Evolutionary conservation across 2,329 filamentous ascomycete genomes (phyloP).

Genomic region (Ascochyta koolunga): DNA sequence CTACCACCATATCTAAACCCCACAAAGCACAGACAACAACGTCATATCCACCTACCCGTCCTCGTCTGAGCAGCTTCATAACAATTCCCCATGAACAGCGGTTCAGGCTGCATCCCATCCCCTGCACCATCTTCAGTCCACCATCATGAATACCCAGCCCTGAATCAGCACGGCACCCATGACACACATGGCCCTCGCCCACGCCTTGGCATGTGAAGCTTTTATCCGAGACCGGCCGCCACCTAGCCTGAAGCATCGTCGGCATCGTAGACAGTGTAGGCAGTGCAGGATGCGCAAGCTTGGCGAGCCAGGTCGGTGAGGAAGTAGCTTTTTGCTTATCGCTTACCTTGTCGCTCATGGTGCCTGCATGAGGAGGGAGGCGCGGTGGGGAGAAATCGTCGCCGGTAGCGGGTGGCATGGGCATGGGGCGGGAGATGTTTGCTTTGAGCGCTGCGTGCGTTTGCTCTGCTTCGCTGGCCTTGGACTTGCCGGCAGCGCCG

Average conservation of each 20-base stretch:
- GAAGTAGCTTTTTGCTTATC: slow-evolving; percentile 2
- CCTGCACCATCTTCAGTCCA: not conserved
- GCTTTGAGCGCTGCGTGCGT: slow-evolving; percentile 21
- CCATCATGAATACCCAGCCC: not conserved
- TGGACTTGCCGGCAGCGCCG: not conserved
- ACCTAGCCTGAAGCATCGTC: slow-evolving; percentile 3
- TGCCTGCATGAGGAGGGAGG: not conserved
- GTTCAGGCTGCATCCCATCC: slow-evolving; percentile 7
- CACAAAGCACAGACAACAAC: too few relatives aligned
- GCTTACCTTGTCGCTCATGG: not conserved
- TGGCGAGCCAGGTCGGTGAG: slow-evolving; percentile 16
- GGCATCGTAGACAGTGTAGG: slow-evolving; percentile 6
- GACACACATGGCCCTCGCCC: not conserved
- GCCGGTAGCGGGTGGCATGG: slow-evolving; percentile 7
- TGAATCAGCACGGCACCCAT: not conserved
- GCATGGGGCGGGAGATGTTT: slow-evolving; percentile 30
- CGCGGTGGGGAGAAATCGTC: not conserved
- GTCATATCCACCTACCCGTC: slow-evolving; percentile 3
- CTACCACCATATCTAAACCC: not conserved
- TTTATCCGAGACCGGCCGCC: slow-evolving; percentile 21
- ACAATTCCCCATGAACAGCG: slow-evolving; percentile 12
- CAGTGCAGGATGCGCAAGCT: slow-evolving; percentile 8
- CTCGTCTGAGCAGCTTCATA: not conserved
- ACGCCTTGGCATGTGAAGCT: slow-evolving; percentile 34
- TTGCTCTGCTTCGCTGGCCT: slow-evolving; percentile 5